Base-by-base conservation (phyloP, 768 basidiomycete genomes). In the Russula compacta region DNA sequence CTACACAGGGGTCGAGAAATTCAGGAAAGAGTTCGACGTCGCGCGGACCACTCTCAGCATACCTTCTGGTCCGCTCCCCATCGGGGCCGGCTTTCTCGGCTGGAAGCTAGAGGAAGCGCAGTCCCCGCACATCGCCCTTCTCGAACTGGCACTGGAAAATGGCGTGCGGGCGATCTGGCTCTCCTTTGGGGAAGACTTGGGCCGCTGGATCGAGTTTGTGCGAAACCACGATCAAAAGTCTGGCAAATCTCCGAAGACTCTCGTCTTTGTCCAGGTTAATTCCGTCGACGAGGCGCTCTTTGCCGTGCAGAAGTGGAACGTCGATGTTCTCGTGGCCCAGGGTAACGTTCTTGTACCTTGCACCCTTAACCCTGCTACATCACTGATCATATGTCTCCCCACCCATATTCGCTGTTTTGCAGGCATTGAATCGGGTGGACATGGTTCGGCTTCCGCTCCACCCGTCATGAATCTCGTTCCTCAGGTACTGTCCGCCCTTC, bases 341-440 rank as follows among this genome's bases (percentile, higher is more conserved):
- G 89, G 91, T 87, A 66, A 39, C 6, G 19, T 36, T 7, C 29
- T 19, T 7, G 2, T 2, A 12, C 39, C 29, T 19, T 7, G 2
- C 2, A 12, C 39, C 44, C 59, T 46, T n/a, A 51, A 35, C 36
- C 61, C 36, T 21, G 17, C 52, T 40, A 9, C n/a, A 12, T 15
- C 15, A 33, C 36, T 35, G 19, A 42, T 55, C 42, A 43, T 42
- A 36, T 33, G 46, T 56, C 17, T 46, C 54, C 53, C 21, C 24
- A 6, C 39, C 24, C 39, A 29, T 15, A 14, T 15, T n/a, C n/a
- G 15, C 17, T 35, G 9, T 52, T 15, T 33, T n/a, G n/a, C 68
- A 92, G 90, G 90, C 4, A 81, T 77, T 58, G 91, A 93, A 72
- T 81, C 87, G 42, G 91, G 91, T 8, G 91, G 91, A 32, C 91